phyloP scores from a whole-genome alignment of 1,284 basidiomycete genomes.

The Phenoliferia sp. region DNA sequence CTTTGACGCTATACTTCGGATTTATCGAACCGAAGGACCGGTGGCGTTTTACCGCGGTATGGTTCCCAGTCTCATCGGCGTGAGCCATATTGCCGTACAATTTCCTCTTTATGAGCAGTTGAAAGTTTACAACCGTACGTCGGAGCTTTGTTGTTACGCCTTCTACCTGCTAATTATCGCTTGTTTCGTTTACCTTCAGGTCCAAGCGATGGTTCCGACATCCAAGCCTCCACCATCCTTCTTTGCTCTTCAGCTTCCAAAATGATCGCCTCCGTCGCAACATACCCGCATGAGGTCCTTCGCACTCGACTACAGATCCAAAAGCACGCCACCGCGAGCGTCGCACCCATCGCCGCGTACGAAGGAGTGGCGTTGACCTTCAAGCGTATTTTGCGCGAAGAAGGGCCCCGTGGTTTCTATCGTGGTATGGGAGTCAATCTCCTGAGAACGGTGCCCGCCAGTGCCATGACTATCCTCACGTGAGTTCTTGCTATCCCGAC shows the following conservation, averaged over 20 bases:
- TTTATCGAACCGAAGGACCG: constrained; percentile 77
- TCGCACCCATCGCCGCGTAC: constrained; percentile 1
- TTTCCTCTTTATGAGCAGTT: constrained; percentile 92
- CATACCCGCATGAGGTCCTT: constrained; percentile 93
- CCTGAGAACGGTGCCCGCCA: constrained; percentile 85
- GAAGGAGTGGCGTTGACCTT: constrained; percentile 66
- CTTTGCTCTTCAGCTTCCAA: constrained; percentile 82
- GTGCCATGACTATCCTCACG: constrained; percentile 90
- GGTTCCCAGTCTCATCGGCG: constrained; percentile 80
- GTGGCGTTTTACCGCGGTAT: constrained; percentile 87
- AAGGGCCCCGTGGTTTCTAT: constrained; percentile 83
- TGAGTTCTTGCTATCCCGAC: constrained; percentile 39
- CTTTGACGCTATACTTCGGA: constrained; percentile 74
- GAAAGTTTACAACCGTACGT: constrained; percentile 75
- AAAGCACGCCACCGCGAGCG: constrained; percentile 42
- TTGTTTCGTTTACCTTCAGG: no score
- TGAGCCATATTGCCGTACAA: constrained; percentile 87
- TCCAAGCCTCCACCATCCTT: constrained; percentile 68
- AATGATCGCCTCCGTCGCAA: constrained; percentile 87
- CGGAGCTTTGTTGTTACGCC: background rate
- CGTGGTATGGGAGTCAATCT: constrained; percentile 86
- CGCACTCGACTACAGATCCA: constrained; percentile 86
- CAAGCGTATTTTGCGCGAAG: constrained; percentile 64
- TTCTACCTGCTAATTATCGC: background rate
- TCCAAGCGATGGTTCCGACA: constrained; percentile 51